Percentiles rank a stretch among this genome's conserved stretches.
phyloP scores from a whole-genome alignment of 345 rosid genomes.

The Rhizophora mangle region DNA sequence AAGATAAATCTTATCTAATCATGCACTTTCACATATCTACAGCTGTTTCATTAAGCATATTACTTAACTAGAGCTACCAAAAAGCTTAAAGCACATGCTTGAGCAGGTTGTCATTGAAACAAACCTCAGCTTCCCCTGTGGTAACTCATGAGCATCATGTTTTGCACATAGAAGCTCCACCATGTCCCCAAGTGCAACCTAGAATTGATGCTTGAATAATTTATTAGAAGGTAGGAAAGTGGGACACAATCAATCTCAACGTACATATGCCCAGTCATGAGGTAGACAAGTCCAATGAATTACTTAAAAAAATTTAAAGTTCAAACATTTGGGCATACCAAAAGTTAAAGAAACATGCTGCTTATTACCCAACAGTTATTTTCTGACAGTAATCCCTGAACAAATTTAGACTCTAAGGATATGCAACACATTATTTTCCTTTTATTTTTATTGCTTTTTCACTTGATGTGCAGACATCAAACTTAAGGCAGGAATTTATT shows the following conservation, averaged over 20 bases:
- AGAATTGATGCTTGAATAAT: slow-evolving; percentile 4
- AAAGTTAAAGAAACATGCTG: neutral
- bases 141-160: slow-evolving; percentile 65
- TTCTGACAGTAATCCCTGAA: neutral
- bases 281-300: neutral
- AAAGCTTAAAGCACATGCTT: neutral
- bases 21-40: neutral
- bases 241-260: no score
- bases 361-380: neutral
- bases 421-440: no score
- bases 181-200: slow-evolving; percentile 97
- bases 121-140: slow-evolving; percentile 81
- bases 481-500: neutral
- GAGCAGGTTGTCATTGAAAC: slow-evolving; percentile 1
- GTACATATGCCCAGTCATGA: neutral
- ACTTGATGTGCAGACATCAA: no score
- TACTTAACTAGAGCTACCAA: neutral
- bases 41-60: neutral
- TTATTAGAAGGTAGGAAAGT: neutral
- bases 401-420: neutral
- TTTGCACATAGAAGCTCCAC: slow-evolving; percentile 57
- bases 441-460: no score
- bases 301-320: neutral
- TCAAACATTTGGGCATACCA: neutral
- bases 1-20: neutral